Percentiles rank a stretch among this genome's conserved stretches.
phyloP scores from a whole-genome alignment of 2,329 filamentous ascomycete genomes.

The Ceratocystis colombiana region DNA sequence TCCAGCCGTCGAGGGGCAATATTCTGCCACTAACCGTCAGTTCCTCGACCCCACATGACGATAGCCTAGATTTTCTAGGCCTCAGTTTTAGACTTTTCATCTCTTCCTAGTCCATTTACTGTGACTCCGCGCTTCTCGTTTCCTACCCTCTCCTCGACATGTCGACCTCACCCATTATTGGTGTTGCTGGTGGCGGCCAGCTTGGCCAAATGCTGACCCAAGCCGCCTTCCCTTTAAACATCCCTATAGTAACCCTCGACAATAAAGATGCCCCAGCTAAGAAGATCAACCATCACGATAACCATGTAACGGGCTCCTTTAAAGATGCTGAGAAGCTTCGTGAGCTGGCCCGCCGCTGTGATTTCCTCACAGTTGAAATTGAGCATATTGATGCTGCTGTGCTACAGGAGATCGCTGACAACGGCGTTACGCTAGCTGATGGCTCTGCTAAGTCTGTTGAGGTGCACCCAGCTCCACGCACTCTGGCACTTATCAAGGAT shows the following conservation, averaged over 20 bases:
- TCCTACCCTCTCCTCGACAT: constrained; percentile 26
- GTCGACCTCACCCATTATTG: constrained; percentile 37
- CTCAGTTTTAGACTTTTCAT: not conserved
- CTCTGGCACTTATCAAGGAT: constrained; percentile 81
- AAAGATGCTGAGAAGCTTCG: constrained; percentile 70
- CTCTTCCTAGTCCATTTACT: not conserved
- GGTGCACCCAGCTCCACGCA: constrained; percentile 74
- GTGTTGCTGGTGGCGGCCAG: constrained; percentile 55
- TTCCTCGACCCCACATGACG: constrained; percentile 24
- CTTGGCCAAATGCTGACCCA: constrained; percentile 91
- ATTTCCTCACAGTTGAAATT: constrained; percentile 85
- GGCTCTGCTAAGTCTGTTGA: constrained; percentile 43
- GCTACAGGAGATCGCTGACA: constrained; percentile 66
- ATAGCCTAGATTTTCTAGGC: constrained; percentile 22
- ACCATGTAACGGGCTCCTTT: constrained; percentile 78
- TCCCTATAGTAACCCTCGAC: constrained; percentile 71
- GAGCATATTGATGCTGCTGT: constrained; percentile 90
- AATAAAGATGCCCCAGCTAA: constrained; percentile 67
- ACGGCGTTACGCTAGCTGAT: constrained; percentile 47
- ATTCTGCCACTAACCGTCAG: constrained; percentile 20
- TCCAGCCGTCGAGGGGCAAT: not conserved
- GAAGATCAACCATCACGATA: constrained; percentile 65
- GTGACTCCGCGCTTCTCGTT: not conserved
- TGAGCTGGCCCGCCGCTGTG: constrained; percentile 63
- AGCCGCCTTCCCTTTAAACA: constrained; percentile 63